Base-by-base conservation (phyloP, 1,284 basidiomycete species). In the Ceratobasidium sp. region DNA sequence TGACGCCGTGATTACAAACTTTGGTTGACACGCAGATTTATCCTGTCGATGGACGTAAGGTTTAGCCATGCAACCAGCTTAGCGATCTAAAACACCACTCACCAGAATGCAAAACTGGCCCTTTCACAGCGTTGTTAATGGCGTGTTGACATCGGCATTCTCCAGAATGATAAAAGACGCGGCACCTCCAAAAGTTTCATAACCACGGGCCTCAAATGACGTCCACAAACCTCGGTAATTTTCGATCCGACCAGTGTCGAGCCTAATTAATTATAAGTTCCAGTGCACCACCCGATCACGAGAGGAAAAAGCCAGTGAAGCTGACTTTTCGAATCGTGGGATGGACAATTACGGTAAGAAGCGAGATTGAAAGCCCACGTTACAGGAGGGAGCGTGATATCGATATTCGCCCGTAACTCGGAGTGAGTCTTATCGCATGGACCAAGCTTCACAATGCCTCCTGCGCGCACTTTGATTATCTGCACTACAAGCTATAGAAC, bases 1-100 rank as follows among this genome's bases (percentile, higher is more conserved):
- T n/a, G n/a, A n/a, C n/a, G n/a, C n/a, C 17, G 15, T 23, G 53
- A 23, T 54, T 31, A 11, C 20, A 8, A 63, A 11, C 20, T 8
- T 86, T 85, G 5, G 84, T 84, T 3, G 83, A 82, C 86, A 86
- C 87, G 81, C 86, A 87, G 49, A 87, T 82, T 80, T 87, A 86
- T 5, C 86, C 86, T n/a, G 20, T 7, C 15, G n/a, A 37, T 23
- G 83, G 83, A 80, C 86, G 23, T 1, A 60, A 51, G 11, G 51
- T 5, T 20, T 31, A 15, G 28, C 42, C 10, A 35, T 20, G n/a
- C n/a, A n/a, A n/a, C n/a, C n/a, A n/a, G n/a, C n/a, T 61, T 28
- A 37, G 33, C 31, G 15, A 31, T 23, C 26, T n/a, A 26, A 17
- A 63, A 31, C 37, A 42, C 20, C 11, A 63, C 75, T 7, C 39